These are phyloP conservation scores for Rhynchosporium agropyri DNA, from an alignment of 2,329 filamentous ascomycete genomes.

Conservation along the genomic window DNA sequence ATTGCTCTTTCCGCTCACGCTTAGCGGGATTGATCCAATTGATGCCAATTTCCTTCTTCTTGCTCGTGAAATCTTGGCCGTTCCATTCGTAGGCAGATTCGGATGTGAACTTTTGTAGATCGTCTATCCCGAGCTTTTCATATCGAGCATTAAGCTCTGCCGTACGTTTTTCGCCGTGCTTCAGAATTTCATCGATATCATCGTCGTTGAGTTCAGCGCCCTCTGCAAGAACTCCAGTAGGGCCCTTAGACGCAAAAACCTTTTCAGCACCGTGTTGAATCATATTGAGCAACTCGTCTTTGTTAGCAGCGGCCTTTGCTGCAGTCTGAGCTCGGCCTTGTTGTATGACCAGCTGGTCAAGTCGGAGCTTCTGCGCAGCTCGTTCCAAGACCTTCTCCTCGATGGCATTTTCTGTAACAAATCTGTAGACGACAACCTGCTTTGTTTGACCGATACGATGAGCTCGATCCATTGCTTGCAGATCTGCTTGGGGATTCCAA, in stretches of 20 bases:
- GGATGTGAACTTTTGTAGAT: slow-evolving; percentile 95
- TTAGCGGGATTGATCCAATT: slow-evolving; percentile 99
- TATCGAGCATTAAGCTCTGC: slow-evolving; percentile 91
- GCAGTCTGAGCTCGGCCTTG: slow-evolving; percentile 92
- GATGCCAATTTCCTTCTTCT: slow-evolving; percentile 89
- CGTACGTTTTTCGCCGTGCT: slow-evolving; percentile 84
- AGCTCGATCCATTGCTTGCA: slow-evolving; percentile 98
- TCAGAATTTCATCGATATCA: slow-evolving; percentile 87
- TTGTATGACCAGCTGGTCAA: slow-evolving; percentile 97
- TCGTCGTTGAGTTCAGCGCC: slow-evolving; percentile 73
- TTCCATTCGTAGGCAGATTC: slow-evolving; percentile 99
- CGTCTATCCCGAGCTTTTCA: slow-evolving; percentile 94
- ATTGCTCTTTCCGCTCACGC: slow-evolving; percentile 96
- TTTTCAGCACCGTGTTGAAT: slow-evolving; percentile 98
- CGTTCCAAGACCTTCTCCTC: slow-evolving; percentile 98
- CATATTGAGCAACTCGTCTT: slow-evolving; percentile 96
- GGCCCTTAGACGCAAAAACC: slow-evolving; percentile 78
- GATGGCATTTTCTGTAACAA: slow-evolving; percentile 96
- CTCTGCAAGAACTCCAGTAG: slow-evolving; percentile 60
- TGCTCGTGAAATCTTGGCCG: slow-evolving; percentile 88
- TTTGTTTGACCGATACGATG: slow-evolving; percentile 99
- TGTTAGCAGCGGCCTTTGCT: slow-evolving; percentile 87
- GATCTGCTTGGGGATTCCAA: slow-evolving; percentile 97
- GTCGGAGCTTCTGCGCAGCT: slow-evolving; percentile 91
- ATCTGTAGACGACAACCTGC: slow-evolving; percentile 94